phyloP scores from a whole-genome alignment of 495 filamentous ascomycete species.

The Annulohypoxylon nitens region DNA sequence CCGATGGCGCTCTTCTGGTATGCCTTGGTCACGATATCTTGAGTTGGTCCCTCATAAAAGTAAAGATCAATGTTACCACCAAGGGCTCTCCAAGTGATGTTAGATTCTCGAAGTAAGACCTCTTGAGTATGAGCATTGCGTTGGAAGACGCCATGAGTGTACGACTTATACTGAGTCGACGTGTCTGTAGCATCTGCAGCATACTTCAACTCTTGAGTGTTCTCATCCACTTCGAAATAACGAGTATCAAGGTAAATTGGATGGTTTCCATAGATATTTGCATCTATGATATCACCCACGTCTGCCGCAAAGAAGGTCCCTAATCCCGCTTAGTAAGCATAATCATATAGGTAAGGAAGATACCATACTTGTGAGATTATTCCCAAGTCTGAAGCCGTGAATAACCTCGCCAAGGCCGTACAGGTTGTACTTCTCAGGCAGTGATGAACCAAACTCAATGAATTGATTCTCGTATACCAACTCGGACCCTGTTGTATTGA shows the following conservation, averaged over 20 bases:
- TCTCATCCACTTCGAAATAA: slow-evolving; percentile 66
- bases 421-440: slow-evolving; percentile 79
- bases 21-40: slow-evolving; percentile 75
- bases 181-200: slow-evolving; percentile 67
- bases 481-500: slow-evolving; percentile 74
- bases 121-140: slow-evolving; percentile 85
- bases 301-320: slow-evolving; percentile 81
- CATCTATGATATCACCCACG: slow-evolving; percentile 70
- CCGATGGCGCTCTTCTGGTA: slow-evolving; percentile 79
- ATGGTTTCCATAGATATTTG: slow-evolving; percentile 86
- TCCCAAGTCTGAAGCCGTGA: slow-evolving; percentile 77
- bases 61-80: slow-evolving; percentile 88
- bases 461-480: slow-evolving; percentile 88
- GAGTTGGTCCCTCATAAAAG: slow-evolving; percentile 80
- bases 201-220: slow-evolving; percentile 66
- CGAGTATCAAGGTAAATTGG: slow-evolving; percentile 88
- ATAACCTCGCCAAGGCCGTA: slow-evolving; percentile 89
- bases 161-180: slow-evolving; percentile 69
- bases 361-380: slow-evolving; percentile 76
- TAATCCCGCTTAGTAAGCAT: slow-evolving; percentile 5
- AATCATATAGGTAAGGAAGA: neutral
- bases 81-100: slow-evolving; percentile 83
- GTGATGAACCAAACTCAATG: slow-evolving; percentile 76
- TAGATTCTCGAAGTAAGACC: slow-evolving; percentile 71
- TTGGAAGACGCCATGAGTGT: slow-evolving; percentile 86